Conservation (phyloP, 2,329 filamentous ascomycete genomes). For the Botryotinia calthae region DNA sequence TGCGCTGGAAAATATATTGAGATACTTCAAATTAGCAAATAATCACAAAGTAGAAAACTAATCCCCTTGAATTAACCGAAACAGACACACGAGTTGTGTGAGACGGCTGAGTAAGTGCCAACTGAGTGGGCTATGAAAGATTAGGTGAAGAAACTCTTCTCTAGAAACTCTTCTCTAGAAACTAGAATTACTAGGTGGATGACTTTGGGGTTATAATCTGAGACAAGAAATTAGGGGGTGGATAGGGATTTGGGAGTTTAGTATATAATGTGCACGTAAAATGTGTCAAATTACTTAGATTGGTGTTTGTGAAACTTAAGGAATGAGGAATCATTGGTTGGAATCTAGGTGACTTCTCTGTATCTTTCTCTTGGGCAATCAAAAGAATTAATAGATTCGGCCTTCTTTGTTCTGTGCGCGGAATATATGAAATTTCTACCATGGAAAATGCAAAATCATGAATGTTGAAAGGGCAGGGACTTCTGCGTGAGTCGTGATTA, state of each 20-base stretch:
- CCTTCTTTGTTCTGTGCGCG: neutral
- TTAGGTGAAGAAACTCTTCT: neutral
- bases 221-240: neutral
- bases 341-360: neutral
- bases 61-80: neutral
- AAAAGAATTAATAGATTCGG: neutral
- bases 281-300: neutral
- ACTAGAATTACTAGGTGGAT: neutral
- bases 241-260: neutral
- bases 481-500: neutral
- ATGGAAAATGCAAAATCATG: neutral
- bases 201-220: neutral
- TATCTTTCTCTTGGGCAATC: neutral
- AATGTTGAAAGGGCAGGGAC: neutral
- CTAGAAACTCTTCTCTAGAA: neutral
- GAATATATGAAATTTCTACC: neutral
- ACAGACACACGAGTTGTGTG: neutral
- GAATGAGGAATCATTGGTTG: neutral
- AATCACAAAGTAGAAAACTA: neutral
- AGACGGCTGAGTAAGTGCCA: neutral
- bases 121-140: rapidly evolving
- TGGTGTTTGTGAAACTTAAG: neutral
- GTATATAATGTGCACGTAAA: neutral
- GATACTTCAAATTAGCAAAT: neutral
- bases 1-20: neutral